Conservation (phyloP, 2,329 filamentous ascomycete species). For the Fusarium marasasianum region DNA sequence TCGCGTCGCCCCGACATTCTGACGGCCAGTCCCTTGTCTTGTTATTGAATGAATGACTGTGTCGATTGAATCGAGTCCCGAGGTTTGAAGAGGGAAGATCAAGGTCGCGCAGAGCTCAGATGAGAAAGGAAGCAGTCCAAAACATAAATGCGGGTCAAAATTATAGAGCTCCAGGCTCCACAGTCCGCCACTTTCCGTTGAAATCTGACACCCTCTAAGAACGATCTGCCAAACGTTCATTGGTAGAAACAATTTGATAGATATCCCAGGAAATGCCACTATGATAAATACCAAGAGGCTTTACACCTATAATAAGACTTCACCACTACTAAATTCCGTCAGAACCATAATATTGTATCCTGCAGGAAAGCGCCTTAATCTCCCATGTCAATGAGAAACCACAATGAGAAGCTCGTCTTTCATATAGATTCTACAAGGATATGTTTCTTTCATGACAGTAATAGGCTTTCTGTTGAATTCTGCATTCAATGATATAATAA, state of each 20-base stretch:
- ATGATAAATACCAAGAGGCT: background rate
- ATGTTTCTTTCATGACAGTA: constrained; percentile 12
- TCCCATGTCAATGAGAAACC: background rate
- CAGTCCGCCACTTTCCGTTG: constrained; percentile 9
- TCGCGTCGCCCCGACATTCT: constrained; percentile 75
- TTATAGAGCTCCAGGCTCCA: constrained; percentile 10
- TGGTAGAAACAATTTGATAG: background rate
- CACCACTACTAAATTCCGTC: background rate
- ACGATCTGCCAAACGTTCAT: background rate
- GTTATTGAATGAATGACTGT: background rate
- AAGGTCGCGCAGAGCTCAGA: constrained; percentile 13
- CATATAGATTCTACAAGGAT: constrained; percentile 21
- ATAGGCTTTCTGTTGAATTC: constrained; percentile 7
- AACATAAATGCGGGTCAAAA: constrained; percentile 25
- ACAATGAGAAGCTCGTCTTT: constrained; percentile 3
- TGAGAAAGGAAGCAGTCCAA: constrained; percentile 19
- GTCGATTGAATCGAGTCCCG: background rate
- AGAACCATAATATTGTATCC: background rate
- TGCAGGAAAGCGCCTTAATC: background rate
- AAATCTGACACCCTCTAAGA: background rate
- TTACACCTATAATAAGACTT: constrained; percentile 2
- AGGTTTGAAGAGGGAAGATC: background rate
- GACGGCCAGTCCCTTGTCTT: constrained; percentile 28
- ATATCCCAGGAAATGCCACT: constrained; percentile 9
- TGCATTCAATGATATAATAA: constrained; percentile 21